phyloP scores from a whole-genome alignment of 768 basidiomycete genomes.

The Boletus edulis region DNA sequence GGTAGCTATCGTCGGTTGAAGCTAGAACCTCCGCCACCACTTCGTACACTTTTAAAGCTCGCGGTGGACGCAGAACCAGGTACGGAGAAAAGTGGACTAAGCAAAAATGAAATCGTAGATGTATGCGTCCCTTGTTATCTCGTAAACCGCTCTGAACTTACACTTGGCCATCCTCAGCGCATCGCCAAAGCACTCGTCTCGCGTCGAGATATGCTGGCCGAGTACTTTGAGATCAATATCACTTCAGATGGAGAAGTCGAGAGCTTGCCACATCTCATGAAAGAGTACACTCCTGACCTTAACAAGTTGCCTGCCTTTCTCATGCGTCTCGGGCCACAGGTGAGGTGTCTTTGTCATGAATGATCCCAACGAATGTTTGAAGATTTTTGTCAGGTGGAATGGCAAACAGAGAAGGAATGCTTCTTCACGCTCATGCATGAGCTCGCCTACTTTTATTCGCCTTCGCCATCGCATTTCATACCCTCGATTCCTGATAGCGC shows the following conservation, averaged over 20 bases:
- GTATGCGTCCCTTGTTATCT: conserved; percentile 40
- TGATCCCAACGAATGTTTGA: not conserved
- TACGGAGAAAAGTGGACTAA: conserved; percentile 47
- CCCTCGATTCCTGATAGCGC: conserved; percentile 28
- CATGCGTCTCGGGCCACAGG: conserved; percentile 91
- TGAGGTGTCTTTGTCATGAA: conserved; percentile 25
- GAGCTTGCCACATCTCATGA: conserved; percentile 76
- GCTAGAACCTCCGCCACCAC: conserved; percentile 77
- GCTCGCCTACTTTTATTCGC: conserved; percentile 81
- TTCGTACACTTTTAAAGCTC: conserved; percentile 69
- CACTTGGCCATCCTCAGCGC: conserved; percentile 39
- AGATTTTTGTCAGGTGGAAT: conserved; percentile 63
- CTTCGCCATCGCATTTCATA: conserved; percentile 10
- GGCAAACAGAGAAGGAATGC: conserved; percentile 82
- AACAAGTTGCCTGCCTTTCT: conserved; percentile 87
- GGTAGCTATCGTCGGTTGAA: conserved; percentile 74
- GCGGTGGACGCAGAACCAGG: conserved; percentile 72
- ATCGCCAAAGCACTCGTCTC: conserved; percentile 60
- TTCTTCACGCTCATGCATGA: conserved; percentile 86
- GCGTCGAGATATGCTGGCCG: conserved; percentile 80
- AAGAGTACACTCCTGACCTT: conserved; percentile 87
- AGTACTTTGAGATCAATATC: conserved; percentile 86
- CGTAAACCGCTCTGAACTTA: not conserved
- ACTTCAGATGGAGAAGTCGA: conserved; percentile 64
- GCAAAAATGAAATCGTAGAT: conserved; percentile 63